Base-by-base conservation (phyloP, 805 yeast genomes). In the Saturnispora halmiae region DNA sequence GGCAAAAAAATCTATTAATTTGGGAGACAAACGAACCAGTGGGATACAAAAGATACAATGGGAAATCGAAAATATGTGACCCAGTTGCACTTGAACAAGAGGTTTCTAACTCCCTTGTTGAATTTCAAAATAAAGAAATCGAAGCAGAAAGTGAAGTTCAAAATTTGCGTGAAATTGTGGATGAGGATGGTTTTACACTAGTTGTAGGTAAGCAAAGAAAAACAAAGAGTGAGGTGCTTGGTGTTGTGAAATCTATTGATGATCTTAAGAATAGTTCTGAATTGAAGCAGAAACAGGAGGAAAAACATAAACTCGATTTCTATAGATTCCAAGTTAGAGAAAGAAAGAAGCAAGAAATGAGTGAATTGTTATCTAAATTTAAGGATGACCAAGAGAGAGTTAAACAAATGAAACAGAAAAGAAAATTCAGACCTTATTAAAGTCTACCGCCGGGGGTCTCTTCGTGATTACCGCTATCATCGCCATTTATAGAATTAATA, bases 241-340 rank as follows among this genome's bases (percentile, higher is more conserved):
- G 83, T 32, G 69, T 73, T 5, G 45, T 56, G 21, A 60, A 56
- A 50, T 53, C 51, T 18, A 44, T 51, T 6, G 43, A 48, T 3
- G 65, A 58, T 29, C 42, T 56, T 3, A 54, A 56, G 16, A 51
- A 55, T 34, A 56, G 54, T 41, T 65, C 58, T 2, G 66, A 61
- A 42, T 61, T 65, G 13, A 60, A 64, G 45, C 63, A 67, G 40
- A 81, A 74, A 59, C 67, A 72, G 64, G 77, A 80, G 60, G 76
- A 72, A 60, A 78, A 78, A 56, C 88, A 84, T 53, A 85, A 88
- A 67, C 71, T 73, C 50, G 97, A 94, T 63, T 92, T 92, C 68
- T 92, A 92, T 68, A 72, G 95, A 53, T 92, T 88, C 75, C 99
- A 92, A 66, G 75, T 92, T 51, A 79, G 99, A 62, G 95, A 92